These are phyloP conservation scores for Phialophora chinensis DNA, from an alignment of 2,329 filamentous ascomycete genomes.

Conservation along the genomic window DNA sequence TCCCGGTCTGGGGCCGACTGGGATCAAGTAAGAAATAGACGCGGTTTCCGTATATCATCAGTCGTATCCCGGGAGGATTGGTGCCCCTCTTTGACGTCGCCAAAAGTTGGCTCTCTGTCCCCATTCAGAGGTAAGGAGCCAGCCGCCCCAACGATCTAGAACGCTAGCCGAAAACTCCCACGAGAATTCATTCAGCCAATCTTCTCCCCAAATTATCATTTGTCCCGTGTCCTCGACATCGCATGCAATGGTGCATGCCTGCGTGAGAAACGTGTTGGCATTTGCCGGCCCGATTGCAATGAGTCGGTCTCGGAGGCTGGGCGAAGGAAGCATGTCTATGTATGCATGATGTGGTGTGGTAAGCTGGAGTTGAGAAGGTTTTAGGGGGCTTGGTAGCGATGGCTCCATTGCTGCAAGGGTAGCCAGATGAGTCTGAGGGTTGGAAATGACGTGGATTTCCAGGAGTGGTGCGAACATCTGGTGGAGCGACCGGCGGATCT, in stretches of 20 bases:
- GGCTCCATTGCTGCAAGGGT: conserved; percentile 43
- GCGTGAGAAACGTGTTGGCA: conserved; percentile 47
- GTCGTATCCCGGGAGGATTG: conserved; percentile 46
- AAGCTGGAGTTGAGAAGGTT: conserved; percentile 49
- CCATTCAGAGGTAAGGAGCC: conserved; percentile 49
- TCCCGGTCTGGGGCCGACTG: not conserved
- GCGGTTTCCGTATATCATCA: conserved; percentile 21
- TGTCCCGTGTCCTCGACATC: conserved; percentile 49
- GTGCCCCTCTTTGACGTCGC: conserved; percentile 48
- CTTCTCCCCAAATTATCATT: conserved; percentile 53
- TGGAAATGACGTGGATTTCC: conserved; percentile 44
- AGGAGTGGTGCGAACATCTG: conserved; percentile 47
- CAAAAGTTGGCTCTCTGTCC: conserved; percentile 51
- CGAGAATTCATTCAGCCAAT: conserved; percentile 50
- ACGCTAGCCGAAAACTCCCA: conserved; percentile 52
- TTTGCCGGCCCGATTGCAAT: conserved; percentile 46
- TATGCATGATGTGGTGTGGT: conserved; percentile 50
- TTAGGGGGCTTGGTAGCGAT: conserved; percentile 45
- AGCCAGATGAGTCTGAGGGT: conserved; percentile 46
- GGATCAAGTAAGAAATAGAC: not conserved
- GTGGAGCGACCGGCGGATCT: conserved; percentile 45
- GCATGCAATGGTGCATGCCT: conserved; percentile 47
- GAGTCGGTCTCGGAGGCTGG: conserved; percentile 48
- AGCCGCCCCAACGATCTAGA: conserved; percentile 49
- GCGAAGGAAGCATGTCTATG: conserved; percentile 53